A percentile compares a stretch with the other conserved stretches of the same genome.
These are phyloP conservation scores for Candida nonsorbophila DNA, from an alignment of 805 yeast genomes.

Conservation along the genomic window DNA sequence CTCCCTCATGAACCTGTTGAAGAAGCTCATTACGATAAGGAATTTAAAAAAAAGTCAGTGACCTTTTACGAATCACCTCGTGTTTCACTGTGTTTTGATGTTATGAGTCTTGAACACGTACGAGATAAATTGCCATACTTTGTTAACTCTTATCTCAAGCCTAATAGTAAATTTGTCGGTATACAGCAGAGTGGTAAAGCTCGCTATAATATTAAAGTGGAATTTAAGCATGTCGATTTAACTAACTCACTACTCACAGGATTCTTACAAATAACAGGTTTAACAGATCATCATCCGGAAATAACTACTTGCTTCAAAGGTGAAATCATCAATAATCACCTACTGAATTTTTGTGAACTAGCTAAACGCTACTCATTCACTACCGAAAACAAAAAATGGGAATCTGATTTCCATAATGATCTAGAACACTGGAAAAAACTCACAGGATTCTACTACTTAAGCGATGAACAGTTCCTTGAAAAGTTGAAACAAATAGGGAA, in stretches of 20 bases:
- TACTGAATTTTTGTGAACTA: slow-evolving; percentile 11
- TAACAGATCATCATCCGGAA: slow-evolving; percentile 56
- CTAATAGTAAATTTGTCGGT: slow-evolving; percentile 61
- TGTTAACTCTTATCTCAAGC: slow-evolving; percentile 45
- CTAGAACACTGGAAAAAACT: slow-evolving; percentile 50
- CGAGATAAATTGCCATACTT: slow-evolving; percentile 18
- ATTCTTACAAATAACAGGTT: slow-evolving; percentile 58
- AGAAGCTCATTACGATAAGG: slow-evolving; percentile 1
- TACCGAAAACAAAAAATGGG: slow-evolving; percentile 59
- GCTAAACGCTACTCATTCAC: slow-evolving; percentile 42
- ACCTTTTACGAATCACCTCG: not conserved
- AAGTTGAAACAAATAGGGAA: slow-evolving; percentile 24
- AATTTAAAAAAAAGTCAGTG: slow-evolving; percentile 2
- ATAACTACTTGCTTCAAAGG: slow-evolving; percentile 71
- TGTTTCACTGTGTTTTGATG: not conserved
- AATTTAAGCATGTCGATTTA: slow-evolving; percentile 65
- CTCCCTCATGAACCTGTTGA: slow-evolving; percentile 2
- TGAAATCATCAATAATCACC: slow-evolving; percentile 53
- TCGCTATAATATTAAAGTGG: slow-evolving; percentile 63
- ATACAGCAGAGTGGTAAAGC: slow-evolving; percentile 65
- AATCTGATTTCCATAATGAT: slow-evolving; percentile 35
- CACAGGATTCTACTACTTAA: slow-evolving; percentile 43
- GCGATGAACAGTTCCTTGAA: slow-evolving; percentile 25
- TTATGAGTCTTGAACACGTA: slow-evolving; percentile 4
- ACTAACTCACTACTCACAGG: slow-evolving; percentile 48